Base-by-base conservation (phyloP, 2,329 filamentous ascomycete genomes). In the Dactylellina leptospora region DNA sequence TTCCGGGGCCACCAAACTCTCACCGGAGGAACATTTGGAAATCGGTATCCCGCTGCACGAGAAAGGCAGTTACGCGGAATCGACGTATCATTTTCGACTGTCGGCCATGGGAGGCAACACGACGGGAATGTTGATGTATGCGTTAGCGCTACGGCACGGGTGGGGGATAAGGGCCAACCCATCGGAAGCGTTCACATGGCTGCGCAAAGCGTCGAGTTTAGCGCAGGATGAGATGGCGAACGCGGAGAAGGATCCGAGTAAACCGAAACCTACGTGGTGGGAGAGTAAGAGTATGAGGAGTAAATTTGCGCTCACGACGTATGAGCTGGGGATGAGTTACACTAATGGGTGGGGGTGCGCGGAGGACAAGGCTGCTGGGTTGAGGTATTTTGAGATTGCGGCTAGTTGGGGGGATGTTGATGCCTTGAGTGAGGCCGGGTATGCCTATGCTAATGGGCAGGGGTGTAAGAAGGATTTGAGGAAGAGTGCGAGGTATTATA, bases 331-430 rank as follows among this genome's bases (percentile, higher is more conserved):
- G 2, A 92, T 97, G 23, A 96, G 92, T 78, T 93, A 97, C 78
- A 92, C 97, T 87, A 97, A 99, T 77, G 95, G 95, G 3, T 99
- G 95, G 95, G 95, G 95, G 13, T 96, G 96, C 38, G 88, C 93
- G 76, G 92, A 96, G 80, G 95, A 99, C 78, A 96, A 95, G 79
- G 82, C 86, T 3, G 84, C 97, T 69, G 95, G 92, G 0, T 81
- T 99, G 77, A 86, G 92, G 58, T 99, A 95, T 79, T 99, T 97
- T 78, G 95, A 99, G 80, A 96, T 97, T 76, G 95, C 95, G 42
- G 93, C 91, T 56, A 90, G 87, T 88, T 99, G 95, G 95, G 95
- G 95, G 30, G 95, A 99, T 81, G 88, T 90, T 4, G 95, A 99
- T 81, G 95, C 95, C 20, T 84, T 99, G 70, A 90, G 92, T 5